These are phyloP conservation scores for Trametes versicolor DNA, from an alignment of 1,284 basidiomycete genomes.

Conservation along the genomic window DNA sequence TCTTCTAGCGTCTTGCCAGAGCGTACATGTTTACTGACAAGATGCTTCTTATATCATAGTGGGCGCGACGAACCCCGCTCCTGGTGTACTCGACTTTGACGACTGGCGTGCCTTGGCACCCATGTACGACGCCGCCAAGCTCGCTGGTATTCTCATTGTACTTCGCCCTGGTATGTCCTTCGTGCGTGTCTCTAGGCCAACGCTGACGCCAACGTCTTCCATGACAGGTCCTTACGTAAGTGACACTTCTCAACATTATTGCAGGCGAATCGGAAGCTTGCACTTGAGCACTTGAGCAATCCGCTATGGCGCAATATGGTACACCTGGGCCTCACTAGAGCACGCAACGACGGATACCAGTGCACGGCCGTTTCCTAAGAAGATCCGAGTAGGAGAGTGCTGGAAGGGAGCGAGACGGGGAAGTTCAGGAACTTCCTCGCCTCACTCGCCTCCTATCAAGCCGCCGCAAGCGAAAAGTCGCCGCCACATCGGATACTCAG, in stretches of 20 bases:
- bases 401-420: too few species aligned
- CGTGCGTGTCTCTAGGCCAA: neutral
- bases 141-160: conserved; percentile 57
- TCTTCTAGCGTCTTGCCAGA: neutral
- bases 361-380: too few species aligned
- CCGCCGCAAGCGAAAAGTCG: too few species aligned
- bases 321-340: too few species aligned
- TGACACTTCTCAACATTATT: neutral
- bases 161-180: conserved; percentile 51
- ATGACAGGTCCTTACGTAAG: conserved; percentile 25
- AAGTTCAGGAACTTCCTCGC: too few species aligned
- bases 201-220: neutral
- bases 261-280: neutral
- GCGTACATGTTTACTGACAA: neutral
- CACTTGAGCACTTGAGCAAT: too few species aligned
- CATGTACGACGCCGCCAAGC: conserved; percentile 57
- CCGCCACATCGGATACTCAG: too few species aligned
- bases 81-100: conserved; percentile 75
- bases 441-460: too few species aligned
- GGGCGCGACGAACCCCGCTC: conserved; percentile 79
- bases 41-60: conserved; percentile 25
- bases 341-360: too few species aligned
- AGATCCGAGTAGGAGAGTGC: too few species aligned
- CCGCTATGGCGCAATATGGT: too few species aligned
- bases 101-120: conserved; percentile 75